A percentile compares a stretch with the other conserved stretches of the same genome.
phyloP scores from a whole-genome alignment of 306 rosid species.

The Albizia julibrissin region DNA sequence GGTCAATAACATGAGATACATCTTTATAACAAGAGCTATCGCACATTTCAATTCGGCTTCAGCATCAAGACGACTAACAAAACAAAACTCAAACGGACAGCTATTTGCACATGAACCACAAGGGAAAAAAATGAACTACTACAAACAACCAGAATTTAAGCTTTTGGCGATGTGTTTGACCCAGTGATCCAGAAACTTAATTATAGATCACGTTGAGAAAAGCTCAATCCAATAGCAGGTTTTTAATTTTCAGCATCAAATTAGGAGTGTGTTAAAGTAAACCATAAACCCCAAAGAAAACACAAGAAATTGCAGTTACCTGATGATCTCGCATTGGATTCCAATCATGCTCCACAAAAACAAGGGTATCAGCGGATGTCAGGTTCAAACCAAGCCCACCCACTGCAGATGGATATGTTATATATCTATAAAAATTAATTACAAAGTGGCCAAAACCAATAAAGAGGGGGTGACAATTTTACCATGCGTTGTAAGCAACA shows the following conservation, averaged over 20 bases:
- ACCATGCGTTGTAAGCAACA: constrained; percentile 97
- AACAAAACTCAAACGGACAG: background rate
- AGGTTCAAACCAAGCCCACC: constrained; percentile 98
- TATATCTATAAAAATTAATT: constrained; percentile 11
- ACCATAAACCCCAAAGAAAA: constrained; percentile 25
- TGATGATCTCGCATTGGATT: constrained; percentile 99
- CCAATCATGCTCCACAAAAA: constrained; percentile 99
- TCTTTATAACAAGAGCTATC: background rate
- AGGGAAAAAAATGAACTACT: constrained; percentile 4
- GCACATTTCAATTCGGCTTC: constrained; percentile 1
- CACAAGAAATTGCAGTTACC: constrained; percentile 47
- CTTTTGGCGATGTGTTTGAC: background rate
- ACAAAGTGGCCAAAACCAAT: background rate
- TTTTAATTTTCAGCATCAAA: constrained; percentile 27
- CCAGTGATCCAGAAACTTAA: constrained; percentile 9
- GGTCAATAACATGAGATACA: constrained; percentile 21
- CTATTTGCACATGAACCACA: background rate
- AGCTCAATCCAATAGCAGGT: constrained; percentile 6
- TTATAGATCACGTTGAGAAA: background rate
- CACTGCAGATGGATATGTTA: constrained; percentile 54
- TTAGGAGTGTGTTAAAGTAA: background rate
- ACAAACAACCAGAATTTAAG: constrained; percentile 10
- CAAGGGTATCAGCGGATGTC: constrained; percentile 93
- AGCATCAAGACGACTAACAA: background rate
- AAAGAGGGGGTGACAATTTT: constrained; percentile 1